Base-by-base conservation (phyloP, 2,329 filamentous ascomycete species). In the Eutypa lata region DNA sequence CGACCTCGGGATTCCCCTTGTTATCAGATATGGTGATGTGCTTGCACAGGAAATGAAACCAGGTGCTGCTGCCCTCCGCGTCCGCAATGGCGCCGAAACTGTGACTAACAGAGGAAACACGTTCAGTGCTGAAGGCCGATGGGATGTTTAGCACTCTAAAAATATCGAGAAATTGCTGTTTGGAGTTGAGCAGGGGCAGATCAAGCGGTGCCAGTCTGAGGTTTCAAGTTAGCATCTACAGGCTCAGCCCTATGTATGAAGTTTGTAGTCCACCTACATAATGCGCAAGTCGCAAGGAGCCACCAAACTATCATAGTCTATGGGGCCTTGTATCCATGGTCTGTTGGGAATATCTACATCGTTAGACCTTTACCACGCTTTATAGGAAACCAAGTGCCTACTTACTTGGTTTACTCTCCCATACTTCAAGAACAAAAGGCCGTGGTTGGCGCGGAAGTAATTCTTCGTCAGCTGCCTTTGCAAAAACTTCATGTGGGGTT, bases 41-140 rank as follows among this genome's bases (percentile, higher is more conserved):
- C 56, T 72, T 71, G 56, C 62, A 71, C 18, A 71, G 64, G 38
- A 66, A 69, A 44, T 68, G 66, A 40, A 73, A 71, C 70, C 68
- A 73, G 0, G 65, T 58, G 31, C 58, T 61, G 16, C 53, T 61
- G n/a, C 56, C 68, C 24, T 60, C 38, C 2, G 31, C 47, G 35
- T 63, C 62, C 14, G 59, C 65, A 7, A 59, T 57, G 7, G 59
- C 54, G 16, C 64, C 65, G 43, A 72, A 68, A 54, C 70, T 72
- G 55, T 72, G 70, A 35, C 62, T 67, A 5, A 69, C 67, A 1
- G 58, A 62, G 18, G 63, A 59, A 1, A 65, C 55, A 1, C 67
- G 62, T 52, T 72, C 70, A 2, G 51, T 55, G 21, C 61, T 57
- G 49, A 72, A 71, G 43, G 67, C 64, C 10, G 57, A 53, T 1